phyloP scores from a whole-genome alignment of 2,329 filamentous ascomycete species.

The Mycosphaerella sp. region DNA sequence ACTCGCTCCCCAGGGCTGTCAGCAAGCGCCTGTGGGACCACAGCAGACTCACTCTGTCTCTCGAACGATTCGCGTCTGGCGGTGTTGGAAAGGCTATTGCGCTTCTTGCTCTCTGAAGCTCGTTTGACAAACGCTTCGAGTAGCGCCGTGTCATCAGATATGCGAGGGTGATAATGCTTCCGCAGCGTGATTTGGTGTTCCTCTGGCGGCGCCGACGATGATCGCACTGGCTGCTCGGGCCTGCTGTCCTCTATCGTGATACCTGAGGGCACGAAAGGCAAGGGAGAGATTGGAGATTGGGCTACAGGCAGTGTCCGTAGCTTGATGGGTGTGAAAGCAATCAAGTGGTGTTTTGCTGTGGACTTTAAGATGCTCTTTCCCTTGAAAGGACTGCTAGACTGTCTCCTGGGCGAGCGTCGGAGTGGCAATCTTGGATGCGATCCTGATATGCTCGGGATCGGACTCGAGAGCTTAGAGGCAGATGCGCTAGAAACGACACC shows the following conservation, averaged over 20 bases:
- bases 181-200: conserved; percentile 26
- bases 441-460: conserved; percentile 18
- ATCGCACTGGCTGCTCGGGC: conserved; percentile 10
- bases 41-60: conserved; percentile 44
- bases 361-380: conserved; percentile 15
- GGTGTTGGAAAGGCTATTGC: conserved; percentile 20
- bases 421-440: conserved; percentile 20
- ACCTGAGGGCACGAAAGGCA: conserved; percentile 9
- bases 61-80: conserved; percentile 39
- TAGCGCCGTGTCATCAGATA: conserved; percentile 44
- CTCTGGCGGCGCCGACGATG: conserved; percentile 33
- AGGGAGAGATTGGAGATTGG: conserved; percentile 5
- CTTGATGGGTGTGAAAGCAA: conserved; percentile 30
- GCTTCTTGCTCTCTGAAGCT: conserved; percentile 42
- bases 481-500: neutral
- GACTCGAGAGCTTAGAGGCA: conserved; percentile 14
- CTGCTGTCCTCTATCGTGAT: conserved; percentile 5
- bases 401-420: conserved; percentile 25
- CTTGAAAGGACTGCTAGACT: conserved; percentile 27
- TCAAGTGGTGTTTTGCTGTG: conserved; percentile 20
- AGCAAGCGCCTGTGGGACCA: conserved; percentile 42
- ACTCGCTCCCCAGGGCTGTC: conserved; percentile 23
- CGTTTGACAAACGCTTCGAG: conserved; percentile 46
- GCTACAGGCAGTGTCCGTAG: conserved; percentile 2
- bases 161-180: conserved; percentile 29